phyloP scores from a whole-genome alignment of 192 early-diverging fungal species.

The Rhizoclosmatium globosum region DNA sequence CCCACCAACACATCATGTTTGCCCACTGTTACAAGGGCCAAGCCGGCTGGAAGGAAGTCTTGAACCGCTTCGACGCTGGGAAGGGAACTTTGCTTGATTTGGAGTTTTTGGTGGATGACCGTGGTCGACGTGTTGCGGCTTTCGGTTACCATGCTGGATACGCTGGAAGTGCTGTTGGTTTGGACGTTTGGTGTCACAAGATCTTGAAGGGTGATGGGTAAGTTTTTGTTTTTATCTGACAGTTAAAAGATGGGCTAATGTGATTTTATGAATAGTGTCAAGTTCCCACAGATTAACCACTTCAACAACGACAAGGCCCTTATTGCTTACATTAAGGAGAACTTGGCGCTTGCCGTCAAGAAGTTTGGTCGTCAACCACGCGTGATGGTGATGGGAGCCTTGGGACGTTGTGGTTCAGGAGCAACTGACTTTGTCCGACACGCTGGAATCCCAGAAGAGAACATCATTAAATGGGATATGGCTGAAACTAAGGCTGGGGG shows the following conservation, averaged over 20 bases:
- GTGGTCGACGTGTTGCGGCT: slow-evolving; percentile 88
- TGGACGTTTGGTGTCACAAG: slow-evolving; percentile 84
- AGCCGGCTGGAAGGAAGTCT: slow-evolving; percentile 90
- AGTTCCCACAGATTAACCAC: slow-evolving; percentile 80
- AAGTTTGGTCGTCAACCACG: slow-evolving; percentile 73
- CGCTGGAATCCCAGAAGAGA: slow-evolving; percentile 82
- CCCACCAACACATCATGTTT: slow-evolving; percentile 97
- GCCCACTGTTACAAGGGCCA: slow-evolving; percentile 98
- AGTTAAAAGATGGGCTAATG: neutral
- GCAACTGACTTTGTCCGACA: slow-evolving; percentile 84
- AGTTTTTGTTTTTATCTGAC: slow-evolving; percentile 9
- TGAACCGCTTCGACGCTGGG: slow-evolving; percentile 84
- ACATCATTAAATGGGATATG: slow-evolving; percentile 96
- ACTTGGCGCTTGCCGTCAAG: slow-evolving; percentile 60
- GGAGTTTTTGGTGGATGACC: slow-evolving; percentile 90
- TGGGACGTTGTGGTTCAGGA: slow-evolving; percentile 94
- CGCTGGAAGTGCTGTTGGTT: slow-evolving; percentile 89
- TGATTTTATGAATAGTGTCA: slow-evolving; percentile 12
- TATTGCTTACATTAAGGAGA: slow-evolving; percentile 73
- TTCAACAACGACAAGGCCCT: slow-evolving; percentile 86
- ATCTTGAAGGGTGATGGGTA: slow-evolving; percentile 36
- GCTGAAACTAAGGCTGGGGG: slow-evolving; percentile 91
- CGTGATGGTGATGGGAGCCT: slow-evolving; percentile 98
- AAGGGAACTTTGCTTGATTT: slow-evolving; percentile 91
- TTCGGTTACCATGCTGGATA: slow-evolving; percentile 98